Evolutionary conservation across 306 rosid genomes (phyloP).

Genomic region (Casuarina glauca): DNA sequence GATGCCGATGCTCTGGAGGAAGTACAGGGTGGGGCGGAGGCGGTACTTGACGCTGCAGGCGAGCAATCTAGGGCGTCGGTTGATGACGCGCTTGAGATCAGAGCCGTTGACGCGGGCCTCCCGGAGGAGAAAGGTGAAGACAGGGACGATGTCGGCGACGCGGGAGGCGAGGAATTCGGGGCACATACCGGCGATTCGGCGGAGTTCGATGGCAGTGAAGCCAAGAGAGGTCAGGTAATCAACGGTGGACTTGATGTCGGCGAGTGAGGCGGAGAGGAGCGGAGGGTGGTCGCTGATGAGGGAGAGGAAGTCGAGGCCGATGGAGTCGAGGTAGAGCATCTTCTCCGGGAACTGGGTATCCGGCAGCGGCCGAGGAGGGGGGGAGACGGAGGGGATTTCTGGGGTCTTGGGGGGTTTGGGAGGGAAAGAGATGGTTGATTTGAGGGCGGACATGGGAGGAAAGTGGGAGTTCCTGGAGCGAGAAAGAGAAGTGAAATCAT

Average conservation of each 20-base stretch:
- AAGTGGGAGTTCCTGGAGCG: neutral
- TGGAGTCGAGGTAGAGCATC: constrained; percentile 75
- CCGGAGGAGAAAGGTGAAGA: constrained; percentile 74
- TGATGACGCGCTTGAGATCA: constrained; percentile 55
- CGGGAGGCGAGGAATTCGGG: constrained; percentile 67
- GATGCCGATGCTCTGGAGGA: constrained; percentile 85
- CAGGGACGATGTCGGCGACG: constrained; percentile 54
- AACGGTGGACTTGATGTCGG: constrained; percentile 62
- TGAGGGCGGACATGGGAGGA: constrained; percentile 23
- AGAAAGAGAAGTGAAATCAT: constrained; percentile 21
- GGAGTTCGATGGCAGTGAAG: constrained; percentile 62
- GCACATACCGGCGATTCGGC: constrained; percentile 72
- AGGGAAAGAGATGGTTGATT: constrained; percentile 22
- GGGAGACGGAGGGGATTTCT: constrained; percentile 9
- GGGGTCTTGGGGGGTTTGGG: constrained; percentile 15
- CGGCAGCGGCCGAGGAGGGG: neutral
- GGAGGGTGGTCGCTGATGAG: constrained; percentile 65
- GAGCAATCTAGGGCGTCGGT: constrained; percentile 85
- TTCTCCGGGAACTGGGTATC: constrained; percentile 53
- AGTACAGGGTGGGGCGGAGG: constrained; percentile 89
- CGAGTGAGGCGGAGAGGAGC: constrained; percentile 50
- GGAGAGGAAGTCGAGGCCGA: constrained; percentile 77
- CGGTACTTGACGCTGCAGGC: constrained; percentile 59
- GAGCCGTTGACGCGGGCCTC: constrained; percentile 61
- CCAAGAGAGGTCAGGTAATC: constrained; percentile 56